Evolutionary conservation across 768 basidiomycete species (phyloP).

Genomic region (Scleroderma citrinum): DNA sequence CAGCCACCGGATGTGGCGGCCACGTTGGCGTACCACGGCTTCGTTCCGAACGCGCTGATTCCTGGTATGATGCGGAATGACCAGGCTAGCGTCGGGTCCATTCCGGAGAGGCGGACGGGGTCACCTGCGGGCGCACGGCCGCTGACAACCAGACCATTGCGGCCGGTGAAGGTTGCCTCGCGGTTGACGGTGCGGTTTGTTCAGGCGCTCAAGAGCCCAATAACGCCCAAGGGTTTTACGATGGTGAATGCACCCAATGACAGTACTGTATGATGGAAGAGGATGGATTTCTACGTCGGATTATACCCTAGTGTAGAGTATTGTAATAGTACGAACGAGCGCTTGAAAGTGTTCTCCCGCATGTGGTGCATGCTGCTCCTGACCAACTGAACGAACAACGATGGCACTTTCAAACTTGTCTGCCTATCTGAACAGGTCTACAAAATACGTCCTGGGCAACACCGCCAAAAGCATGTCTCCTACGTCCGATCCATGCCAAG

Average conservation of each 20-base stretch:
- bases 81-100: not conserved
- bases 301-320: not conserved
- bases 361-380: too few relatives aligned
- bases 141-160: conserved; percentile 1
- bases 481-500: conserved; percentile 6
- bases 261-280: conserved; percentile 6
- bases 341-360: not conserved
- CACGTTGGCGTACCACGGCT: not conserved
- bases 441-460: conserved; percentile 34
- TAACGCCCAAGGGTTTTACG: not conserved
- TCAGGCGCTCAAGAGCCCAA: not conserved
- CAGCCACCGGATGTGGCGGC: conserved; percentile 3
- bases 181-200: conserved; percentile 3
- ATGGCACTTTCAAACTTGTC: not conserved
- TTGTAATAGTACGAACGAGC: too few relatives aligned
- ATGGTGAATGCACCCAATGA: conserved; percentile 1
- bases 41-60: not conserved
- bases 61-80: not conserved
- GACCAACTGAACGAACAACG: not conserved
- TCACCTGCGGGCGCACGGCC: not conserved
- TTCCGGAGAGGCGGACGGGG: not conserved
- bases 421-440: conserved; percentile 32
- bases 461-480: conserved; percentile 35
- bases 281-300: not conserved
- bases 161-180: conserved; percentile 1